Evolutionary conservation across 305 asterid species (phyloP).

Genomic region (Ruellia speciosa): DNA sequence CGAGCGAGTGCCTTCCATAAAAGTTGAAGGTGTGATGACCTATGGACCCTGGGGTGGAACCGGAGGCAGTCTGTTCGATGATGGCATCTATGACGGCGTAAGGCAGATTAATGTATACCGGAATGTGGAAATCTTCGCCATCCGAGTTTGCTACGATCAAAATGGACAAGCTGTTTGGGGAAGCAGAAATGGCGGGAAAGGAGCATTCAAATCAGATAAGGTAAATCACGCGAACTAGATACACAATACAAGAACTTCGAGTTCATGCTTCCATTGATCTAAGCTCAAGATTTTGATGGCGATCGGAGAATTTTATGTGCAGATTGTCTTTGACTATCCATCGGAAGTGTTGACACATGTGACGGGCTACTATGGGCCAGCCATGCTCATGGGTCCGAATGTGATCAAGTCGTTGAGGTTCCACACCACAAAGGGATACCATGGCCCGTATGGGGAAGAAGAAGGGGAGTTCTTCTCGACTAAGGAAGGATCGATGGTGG

Average conservation of each 20-base stretch:
- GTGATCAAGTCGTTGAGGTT: constrained; percentile 66
- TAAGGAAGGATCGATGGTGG: constrained; percentile 43
- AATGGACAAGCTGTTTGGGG: constrained; percentile 64
- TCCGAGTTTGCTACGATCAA: constrained; percentile 54
- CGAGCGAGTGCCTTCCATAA: constrained; percentile 37
- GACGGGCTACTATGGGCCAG: constrained; percentile 55
- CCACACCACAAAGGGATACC: constrained; percentile 54
- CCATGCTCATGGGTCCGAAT: constrained; percentile 61
- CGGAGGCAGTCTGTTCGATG: constrained; percentile 66
- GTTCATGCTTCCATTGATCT: background rate
- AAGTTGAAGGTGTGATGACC: constrained; percentile 33
- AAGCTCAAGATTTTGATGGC: background rate
- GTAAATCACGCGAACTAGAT: constrained; percentile 20
- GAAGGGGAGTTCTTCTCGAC: constrained; percentile 58
- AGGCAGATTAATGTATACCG: constrained; percentile 51
- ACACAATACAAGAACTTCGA: background rate
- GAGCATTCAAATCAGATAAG: constrained; percentile 57
- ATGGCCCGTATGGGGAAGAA: constrained; percentile 82
- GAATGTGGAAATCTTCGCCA: constrained; percentile 45
- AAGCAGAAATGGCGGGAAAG: constrained; percentile 64
- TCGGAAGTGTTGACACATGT: constrained; percentile 61
- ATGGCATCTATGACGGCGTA: constrained; percentile 67
- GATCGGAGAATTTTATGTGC: constrained; percentile 15
- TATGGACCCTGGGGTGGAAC: constrained; percentile 74
- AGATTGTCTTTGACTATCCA: constrained; percentile 61